Evolutionary conservation across 768 basidiomycete genomes (phyloP).

Genomic region (Arthromyces matolae): DNA sequence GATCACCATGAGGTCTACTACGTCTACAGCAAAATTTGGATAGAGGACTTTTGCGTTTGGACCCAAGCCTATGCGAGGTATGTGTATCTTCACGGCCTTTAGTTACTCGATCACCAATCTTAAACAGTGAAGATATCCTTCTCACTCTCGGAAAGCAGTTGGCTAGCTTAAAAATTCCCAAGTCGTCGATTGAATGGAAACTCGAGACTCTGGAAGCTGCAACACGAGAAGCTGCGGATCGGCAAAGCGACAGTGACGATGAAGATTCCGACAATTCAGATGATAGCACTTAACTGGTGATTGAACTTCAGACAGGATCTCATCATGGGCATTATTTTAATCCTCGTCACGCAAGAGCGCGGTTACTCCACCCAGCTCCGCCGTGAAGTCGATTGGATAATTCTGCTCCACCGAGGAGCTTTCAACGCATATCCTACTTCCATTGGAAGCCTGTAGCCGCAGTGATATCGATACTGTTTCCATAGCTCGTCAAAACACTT

Average conservation of each 20-base stretch:
- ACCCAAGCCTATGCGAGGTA: slow-evolving; percentile 66
- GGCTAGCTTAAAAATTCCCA: slow-evolving; percentile 40
- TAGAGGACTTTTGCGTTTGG: slow-evolving; percentile 86
- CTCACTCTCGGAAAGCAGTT: slow-evolving; percentile 42
- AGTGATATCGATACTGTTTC: no score
- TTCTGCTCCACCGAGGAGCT: no score
- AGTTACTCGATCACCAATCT: not conserved
- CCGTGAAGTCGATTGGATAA: no score
- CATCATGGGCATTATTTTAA: not conserved
- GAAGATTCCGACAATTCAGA: slow-evolving; percentile 36
- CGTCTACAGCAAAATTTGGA: slow-evolving; percentile 84
- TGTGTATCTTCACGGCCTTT: not conserved
- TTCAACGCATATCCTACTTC: no score
- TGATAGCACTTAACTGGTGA: slow-evolving; percentile 4
- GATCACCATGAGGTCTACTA: slow-evolving; percentile 86
- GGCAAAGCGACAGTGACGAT: slow-evolving; percentile 68
- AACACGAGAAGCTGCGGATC: slow-evolving; percentile 34
- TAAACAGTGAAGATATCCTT: slow-evolving; percentile 55
- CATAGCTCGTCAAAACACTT: no score
- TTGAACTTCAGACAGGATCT: not conserved
- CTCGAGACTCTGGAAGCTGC: slow-evolving; percentile 64
- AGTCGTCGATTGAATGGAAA: slow-evolving; percentile 63
- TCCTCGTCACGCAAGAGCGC: no score
- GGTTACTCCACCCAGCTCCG: no score
- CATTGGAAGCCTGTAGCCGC: no score